Evolutionary conservation across 768 basidiomycete genomes (phyloP), one percentile per base, ranked within the genome.

Genomic region (Leccinellum luteum): DNA sequence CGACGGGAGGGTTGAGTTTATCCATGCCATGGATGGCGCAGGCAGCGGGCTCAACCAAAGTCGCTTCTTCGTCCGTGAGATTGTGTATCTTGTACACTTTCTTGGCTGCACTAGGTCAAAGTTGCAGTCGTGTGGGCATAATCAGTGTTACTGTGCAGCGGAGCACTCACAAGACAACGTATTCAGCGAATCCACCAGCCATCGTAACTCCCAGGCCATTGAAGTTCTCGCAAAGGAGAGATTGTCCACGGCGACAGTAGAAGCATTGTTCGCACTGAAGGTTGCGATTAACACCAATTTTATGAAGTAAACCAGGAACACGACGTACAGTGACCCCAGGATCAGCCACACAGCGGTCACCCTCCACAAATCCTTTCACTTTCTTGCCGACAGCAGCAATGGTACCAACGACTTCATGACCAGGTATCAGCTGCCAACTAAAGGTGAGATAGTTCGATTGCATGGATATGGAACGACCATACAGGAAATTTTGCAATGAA

Each of bases 21-120:
- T 94, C 92, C 58, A 93, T 83, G 7, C 92, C 92, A 70, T 94
- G 91, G 52, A 94, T 84, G 30, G 92, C 91, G 65, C 92, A 94
- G 17, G 91, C 86, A 3, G 91, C 89, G 31, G 92, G 92, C 70
- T 94, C 91, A 17, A 94, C 78, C 35, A 94, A 81, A 3, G 89
- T 92, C 3, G 91, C 84, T 64, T 94, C 91, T 65, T 90, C 86
- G 67, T 92, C 90, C 1, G 84, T 84, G 49, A 94, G 80, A 74
- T 92, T 92, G 54, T 91, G 73, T 66, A 93, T 85, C 73, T 89
- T 89, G 80, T 89, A 93, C 30, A 90, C 74, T 67, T 92, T 92
- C 67, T 86, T 80, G 57, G 86, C 78, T 56, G 82, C 76, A 61
- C 87, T 86, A 34, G 19, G 57, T 32, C 32, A 30, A 28, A 5